Conservation (phyloP, 805 yeast genomes). For the Yarrowia alimentaria region DNA sequence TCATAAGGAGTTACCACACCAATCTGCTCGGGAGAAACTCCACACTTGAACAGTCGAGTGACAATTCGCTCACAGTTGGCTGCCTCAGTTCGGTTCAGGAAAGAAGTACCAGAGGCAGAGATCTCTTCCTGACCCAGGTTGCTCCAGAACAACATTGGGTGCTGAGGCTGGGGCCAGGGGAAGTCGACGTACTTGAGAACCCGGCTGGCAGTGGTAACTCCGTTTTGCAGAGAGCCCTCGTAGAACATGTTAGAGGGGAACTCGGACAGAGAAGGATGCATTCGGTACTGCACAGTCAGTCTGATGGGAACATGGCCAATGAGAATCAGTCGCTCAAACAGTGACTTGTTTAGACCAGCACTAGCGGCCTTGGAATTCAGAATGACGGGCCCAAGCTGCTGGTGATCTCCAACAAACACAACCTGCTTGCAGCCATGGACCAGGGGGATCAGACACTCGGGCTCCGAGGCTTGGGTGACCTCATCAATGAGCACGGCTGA, state of each 20-base stretch:
- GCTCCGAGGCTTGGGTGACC: slow-evolving; percentile 91
- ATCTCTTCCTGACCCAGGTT: slow-evolving; percentile 87
- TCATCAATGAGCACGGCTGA: slow-evolving; percentile 86
- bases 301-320: slow-evolving; percentile 83
- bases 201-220: slow-evolving; percentile 78
- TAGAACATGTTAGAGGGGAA: slow-evolving; percentile 90
- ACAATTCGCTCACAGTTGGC: slow-evolving; percentile 80
- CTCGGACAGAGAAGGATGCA: slow-evolving; percentile 86
- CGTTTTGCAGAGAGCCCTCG: slow-evolving; percentile 89
- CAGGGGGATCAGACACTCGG: slow-evolving; percentile 85
- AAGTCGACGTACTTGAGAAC: slow-evolving; percentile 54
- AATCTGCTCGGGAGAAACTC: slow-evolving; percentile 74
- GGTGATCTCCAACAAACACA: slow-evolving; percentile 90
- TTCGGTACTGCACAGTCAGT: slow-evolving; percentile 89
- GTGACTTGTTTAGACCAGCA: slow-evolving; percentile 82
- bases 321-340: slow-evolving; percentile 80
- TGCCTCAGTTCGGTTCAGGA: slow-evolving; percentile 82
- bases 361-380: slow-evolving; percentile 74
- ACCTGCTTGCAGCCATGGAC: slow-evolving; percentile 88
- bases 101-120: slow-evolving; percentile 76
- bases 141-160: slow-evolving; percentile 97
- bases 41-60: slow-evolving; percentile 69
- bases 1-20: slow-evolving; percentile 95
- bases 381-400: slow-evolving; percentile 91
- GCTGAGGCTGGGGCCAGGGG: slow-evolving; percentile 86